A percentile compares a stretch with the other conserved stretches of the same genome.
These are phyloP conservation scores for Tolypocladium ophioglossoides DNA, from an alignment of 2,329 filamentous ascomycete genomes.

Conservation along the genomic window DNA sequence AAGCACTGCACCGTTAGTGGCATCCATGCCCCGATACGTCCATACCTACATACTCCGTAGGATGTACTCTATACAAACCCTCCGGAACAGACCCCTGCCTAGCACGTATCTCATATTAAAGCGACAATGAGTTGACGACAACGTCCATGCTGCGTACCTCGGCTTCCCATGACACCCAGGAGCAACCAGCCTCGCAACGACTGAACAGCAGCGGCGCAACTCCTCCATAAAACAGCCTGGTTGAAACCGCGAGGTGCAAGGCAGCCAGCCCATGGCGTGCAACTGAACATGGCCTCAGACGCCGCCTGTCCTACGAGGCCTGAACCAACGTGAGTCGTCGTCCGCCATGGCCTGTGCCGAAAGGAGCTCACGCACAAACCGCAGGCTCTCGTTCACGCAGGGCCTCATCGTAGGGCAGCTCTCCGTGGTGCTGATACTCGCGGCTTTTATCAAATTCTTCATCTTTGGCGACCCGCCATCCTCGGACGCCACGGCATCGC, in stretches of 20 bases:
- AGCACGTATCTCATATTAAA: not conserved
- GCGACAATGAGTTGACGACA: not conserved
- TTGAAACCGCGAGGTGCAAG: not conserved
- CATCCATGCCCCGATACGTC: not conserved
- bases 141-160: not conserved
- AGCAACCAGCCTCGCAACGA: not conserved
- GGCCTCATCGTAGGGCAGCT: slow-evolving; percentile 89
- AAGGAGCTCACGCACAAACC: not conserved
- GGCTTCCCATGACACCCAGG: not conserved
- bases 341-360: not conserved
- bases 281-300: slow-evolving; percentile 24
- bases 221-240: not conserved
- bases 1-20: not conserved
- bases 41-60: not conserved
- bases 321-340: slow-evolving; percentile 34
- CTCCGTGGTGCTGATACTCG: slow-evolving; percentile 81
- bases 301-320: slow-evolving; percentile 27
- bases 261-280: not conserved
- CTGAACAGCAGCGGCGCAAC: not conserved
- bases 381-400: slow-evolving; percentile 80
- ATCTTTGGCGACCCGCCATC: slow-evolving; percentile 93
- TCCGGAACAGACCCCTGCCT: not conserved
- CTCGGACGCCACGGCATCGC: slow-evolving; percentile 66
- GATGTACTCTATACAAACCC: not conserved
- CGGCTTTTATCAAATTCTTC: slow-evolving; percentile 98